Evolutionary conservation across 805 yeast genomes (phyloP), one percentile per base, ranked within the genome.

Genomic region (Blastobotrys attinorum): DNA sequence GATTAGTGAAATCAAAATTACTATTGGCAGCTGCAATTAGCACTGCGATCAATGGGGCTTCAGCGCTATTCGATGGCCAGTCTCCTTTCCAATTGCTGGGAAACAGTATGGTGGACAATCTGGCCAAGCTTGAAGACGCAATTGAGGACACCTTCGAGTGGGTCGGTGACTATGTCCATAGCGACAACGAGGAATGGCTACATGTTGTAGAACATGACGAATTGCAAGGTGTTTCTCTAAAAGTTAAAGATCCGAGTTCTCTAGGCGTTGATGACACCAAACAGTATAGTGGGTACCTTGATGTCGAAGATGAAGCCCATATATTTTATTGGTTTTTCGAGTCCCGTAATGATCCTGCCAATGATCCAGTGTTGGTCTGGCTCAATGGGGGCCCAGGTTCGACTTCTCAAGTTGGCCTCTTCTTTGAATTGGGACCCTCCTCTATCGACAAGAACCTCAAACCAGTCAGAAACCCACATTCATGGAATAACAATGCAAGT

Each of bases 331-430:
- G 95, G 95, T 81, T 82, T 57, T 90, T 90, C 54, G 97, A 89
- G 65, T 82, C 94, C 42, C 77, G 96, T 67, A 81, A 81, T 57
- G 87, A 86, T 61, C 97, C 97, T 3, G 65, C 65, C 46, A 83
- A 70, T 48, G 95, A 84, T 63, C 95, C 95, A 1, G 68, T 84
- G 33, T 72, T 85, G 42, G 68, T 85, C 52, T 83, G 92, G 90
- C 69, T 83, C 55, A 83, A 83, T 59, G 94, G 94, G 50, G 94
- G 94, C 2, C 94, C 94, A 37, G 94, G 94, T 1, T 83, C 90
- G 61, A 79, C 88, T 7, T 81, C 90, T 2, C 62, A 81, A 60
- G 81, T 88, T 7, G 92, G 92, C 1, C 70, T 82, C 50, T 79
- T 83, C 58, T 83, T 83, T 58, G 92, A 83, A 56, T 71, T 81